Base-by-base conservation (phyloP, 2,329 filamentous ascomycete species). In the Penicillium palitans region DNA sequence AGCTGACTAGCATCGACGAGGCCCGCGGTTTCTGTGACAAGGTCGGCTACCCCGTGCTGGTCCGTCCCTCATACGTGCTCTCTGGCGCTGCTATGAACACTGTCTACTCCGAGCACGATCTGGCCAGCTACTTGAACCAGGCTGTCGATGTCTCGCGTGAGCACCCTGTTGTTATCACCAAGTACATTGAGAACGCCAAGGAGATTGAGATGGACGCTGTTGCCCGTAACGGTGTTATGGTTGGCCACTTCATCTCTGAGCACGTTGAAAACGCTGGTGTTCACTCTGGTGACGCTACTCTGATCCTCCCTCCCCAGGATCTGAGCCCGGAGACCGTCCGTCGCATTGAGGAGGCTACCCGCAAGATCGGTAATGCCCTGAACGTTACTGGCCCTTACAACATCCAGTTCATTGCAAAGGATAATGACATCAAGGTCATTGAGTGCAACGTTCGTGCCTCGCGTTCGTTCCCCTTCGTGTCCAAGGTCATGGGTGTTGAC, bases 151-250 rank as follows among this genome's bases (percentile, higher is more conserved):
- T 99, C 47, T 98, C 95, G 6, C 87, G 90, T 62, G 93, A 98
- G 62, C 91, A 98, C 75, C 95, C 95, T 0, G 95, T 99, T 12
- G 95, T 99, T 61, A 98, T 99, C 71, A 98, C 93, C 61, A 99
- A 99, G 80, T 99, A 98, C 79, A 98, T 99, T 66, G 95, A 99
- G 81, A 95, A 96, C 66, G 95, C 95, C 65, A 98, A 99, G 82
- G 95, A 99, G 76, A 98, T 99, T 63, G 95, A 99, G 78, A 98
- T 99, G 95, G 95, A 99, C 69, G 95, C 95, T 41, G 95, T 99
- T 45, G 95, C 93, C 54, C 89, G 88, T 69, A 89, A 96, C 67
- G 95, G 95, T 71, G 88, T 85, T 55, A 90, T 98, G 78, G 86
- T 97, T 58, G 92, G 93, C 13, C 95, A 98, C 76, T 98, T 98